A percentile compares a stretch with the other conserved stretches of the same genome.
These are phyloP conservation scores for Anisogramma anomala DNA, from an alignment of 2,329 filamentous ascomycete genomes.

Conservation along the genomic window DNA sequence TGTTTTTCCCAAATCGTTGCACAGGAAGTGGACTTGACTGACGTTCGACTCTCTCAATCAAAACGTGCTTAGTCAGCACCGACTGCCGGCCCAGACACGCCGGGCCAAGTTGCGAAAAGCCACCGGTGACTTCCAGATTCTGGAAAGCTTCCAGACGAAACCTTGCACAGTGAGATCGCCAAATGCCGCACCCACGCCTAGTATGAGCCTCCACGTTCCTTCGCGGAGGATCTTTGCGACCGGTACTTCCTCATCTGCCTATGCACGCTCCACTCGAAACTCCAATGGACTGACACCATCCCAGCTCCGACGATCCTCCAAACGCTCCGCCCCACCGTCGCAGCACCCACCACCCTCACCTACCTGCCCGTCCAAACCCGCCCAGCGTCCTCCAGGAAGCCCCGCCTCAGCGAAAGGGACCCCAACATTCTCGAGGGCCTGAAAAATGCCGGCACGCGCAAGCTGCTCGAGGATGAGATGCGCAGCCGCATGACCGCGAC, in stretches of 20 bases:
- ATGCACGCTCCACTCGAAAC: conserved; percentile 14
- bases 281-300: conserved; percentile 1
- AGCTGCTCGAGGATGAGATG: conserved; percentile 31
- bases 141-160: not conserved
- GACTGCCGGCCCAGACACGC: conserved; percentile 1
- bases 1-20: not conserved
- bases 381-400: conserved; percentile 3
- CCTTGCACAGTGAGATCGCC: conserved; percentile 1
- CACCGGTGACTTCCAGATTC: not conserved
- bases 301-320: conserved; percentile 14
- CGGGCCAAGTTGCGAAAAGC: not conserved
- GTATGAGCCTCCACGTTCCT: conserved; percentile 56
- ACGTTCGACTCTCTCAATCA: conserved; percentile 7
- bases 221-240: conserved; percentile 47
- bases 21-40: conserved; percentile 14
- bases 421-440: conserved; percentile 19
- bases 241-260: conserved; percentile 33
- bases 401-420: conserved; percentile 19
- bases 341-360: conserved; percentile 8
- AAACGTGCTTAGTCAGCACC: conserved; percentile 4
- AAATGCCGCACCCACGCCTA: conserved; percentile 19
- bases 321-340: conserved; percentile 13
- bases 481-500: conserved; percentile 32
- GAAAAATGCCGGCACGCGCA: conserved; percentile 20
- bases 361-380: not conserved